phyloP scores from a whole-genome alignment of 2,329 filamentous ascomycete species.

The Sporothrix humicola region DNA sequence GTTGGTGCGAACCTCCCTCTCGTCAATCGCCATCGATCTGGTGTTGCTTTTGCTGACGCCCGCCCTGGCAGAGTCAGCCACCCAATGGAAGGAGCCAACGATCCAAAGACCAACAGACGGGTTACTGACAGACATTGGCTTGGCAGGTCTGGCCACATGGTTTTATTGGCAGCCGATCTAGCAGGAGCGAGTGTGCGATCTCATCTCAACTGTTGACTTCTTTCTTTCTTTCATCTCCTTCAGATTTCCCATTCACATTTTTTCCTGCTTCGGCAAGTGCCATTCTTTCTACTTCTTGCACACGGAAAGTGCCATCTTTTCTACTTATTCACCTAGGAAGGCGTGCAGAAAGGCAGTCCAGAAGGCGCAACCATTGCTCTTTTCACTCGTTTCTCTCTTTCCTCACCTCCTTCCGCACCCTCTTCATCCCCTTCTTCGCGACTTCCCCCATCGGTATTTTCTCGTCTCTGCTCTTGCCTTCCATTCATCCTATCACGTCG shows the following conservation, averaged over 20 bases:
- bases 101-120: not conserved
- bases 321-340: not conserved
- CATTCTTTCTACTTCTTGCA: not conserved
- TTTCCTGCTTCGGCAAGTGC: not conserved
- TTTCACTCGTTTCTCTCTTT: not conserved
- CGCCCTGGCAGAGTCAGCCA: not conserved
- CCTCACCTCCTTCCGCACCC: not conserved
- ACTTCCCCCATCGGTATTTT: not conserved
- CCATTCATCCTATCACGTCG: constrained; percentile 1
- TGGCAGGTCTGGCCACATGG: not conserved
- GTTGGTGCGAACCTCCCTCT: constrained; percentile 2
- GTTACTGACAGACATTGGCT: not conserved
- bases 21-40: constrained; percentile 20
- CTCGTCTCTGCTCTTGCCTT: not conserved
- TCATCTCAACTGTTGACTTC: not conserved
- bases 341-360: not conserved
- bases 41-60: constrained; percentile 22
- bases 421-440: not conserved
- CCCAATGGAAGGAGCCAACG: not conserved
- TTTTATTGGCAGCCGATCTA: not conserved
- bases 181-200: constrained; percentile 5
- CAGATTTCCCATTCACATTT: not conserved
- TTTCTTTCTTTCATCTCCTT: not conserved
- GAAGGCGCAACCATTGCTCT: not conserved
- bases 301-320: constrained; percentile 6